These are phyloP conservation scores for Dictyostelium intermedium DNA, from an alignment of 78 protist species.

Conservation along the genomic window DNA sequence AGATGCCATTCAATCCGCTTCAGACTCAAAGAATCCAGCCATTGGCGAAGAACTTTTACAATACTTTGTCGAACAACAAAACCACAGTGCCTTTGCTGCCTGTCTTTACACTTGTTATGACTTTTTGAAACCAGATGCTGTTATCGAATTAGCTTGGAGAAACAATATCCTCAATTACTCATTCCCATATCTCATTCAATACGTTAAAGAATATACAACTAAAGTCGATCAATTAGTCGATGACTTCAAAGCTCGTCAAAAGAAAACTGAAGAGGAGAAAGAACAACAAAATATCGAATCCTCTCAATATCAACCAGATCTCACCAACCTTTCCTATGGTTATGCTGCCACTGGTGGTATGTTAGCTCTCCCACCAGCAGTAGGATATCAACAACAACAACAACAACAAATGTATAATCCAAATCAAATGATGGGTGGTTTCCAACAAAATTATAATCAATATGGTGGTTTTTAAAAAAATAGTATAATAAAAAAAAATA, in stretches of 20 bases:
- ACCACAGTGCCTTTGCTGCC: slow-evolving; percentile 96
- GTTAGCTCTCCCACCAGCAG: slow-evolving; percentile 69
- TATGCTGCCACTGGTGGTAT: slow-evolving; percentile 78
- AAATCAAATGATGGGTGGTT: not conserved
- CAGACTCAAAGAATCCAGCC: slow-evolving; percentile 88
- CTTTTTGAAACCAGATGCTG: slow-evolving; percentile 95
- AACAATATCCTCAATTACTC: slow-evolving; percentile 94
- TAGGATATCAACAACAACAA: slow-evolving; percentile 20
- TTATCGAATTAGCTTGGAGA: slow-evolving; percentile 99
- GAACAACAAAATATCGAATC: slow-evolving; percentile 59
- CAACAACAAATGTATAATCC: not conserved
- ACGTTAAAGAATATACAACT: slow-evolving; percentile 53
- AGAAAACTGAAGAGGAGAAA: slow-evolving; percentile 73
- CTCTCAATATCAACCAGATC: slow-evolving; percentile 70
- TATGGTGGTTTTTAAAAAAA: slow-evolving; percentile 28
- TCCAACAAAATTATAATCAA: slow-evolving; percentile 12
- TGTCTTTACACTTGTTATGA: slow-evolving; percentile 98
- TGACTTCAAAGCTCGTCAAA: slow-evolving; percentile 44
- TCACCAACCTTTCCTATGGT: slow-evolving; percentile 43
- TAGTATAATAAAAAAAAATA: not conserved
- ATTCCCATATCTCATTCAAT: slow-evolving; percentile 99
- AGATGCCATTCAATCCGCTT: slow-evolving; percentile 98
- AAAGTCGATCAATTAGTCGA: slow-evolving; percentile 56
- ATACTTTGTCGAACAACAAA: slow-evolving; percentile 92
- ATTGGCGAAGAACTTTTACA: slow-evolving; percentile 94